These are phyloP conservation scores for Fraxinus angustifolia DNA, from an alignment of 305 asterid species.

Conservation along the genomic window DNA sequence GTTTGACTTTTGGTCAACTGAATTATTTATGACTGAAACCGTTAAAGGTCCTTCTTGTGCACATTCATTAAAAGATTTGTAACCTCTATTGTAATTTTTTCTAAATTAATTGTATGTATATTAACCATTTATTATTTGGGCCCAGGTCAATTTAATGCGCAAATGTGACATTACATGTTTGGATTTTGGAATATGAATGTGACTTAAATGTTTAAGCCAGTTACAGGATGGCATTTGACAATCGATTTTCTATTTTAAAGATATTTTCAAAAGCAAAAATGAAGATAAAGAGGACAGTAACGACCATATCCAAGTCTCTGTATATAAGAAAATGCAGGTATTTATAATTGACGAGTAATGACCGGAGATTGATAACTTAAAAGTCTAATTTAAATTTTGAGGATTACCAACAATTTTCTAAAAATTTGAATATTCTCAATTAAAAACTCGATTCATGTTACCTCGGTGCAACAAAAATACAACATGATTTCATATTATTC, in stretches of 20 bases:
- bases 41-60: not conserved
- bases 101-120: not conserved
- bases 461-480: not conserved
- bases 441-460: not conserved
- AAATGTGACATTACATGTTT: not conserved
- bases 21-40: not conserved
- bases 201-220: not conserved
- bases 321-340: not conserved
- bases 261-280: not conserved
- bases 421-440: not conserved
- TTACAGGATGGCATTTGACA: not conserved
- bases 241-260: not conserved
- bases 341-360: not conserved
- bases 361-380: not conserved
- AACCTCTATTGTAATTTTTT: not conserved
- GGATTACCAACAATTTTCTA: not conserved
- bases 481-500: not conserved
- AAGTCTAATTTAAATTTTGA: not conserved
- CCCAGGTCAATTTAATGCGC: not conserved
- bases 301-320: not conserved
- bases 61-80: not conserved
- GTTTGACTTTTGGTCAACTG: not conserved
- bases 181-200: not conserved
- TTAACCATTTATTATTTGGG: not conserved
- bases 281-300: not conserved